Percentiles rank a stretch among this genome's conserved stretches.
These are phyloP conservation scores for Exserohilum turcica DNA, from an alignment of 2,329 filamentous ascomycete genomes.

Conservation along the genomic window DNA sequence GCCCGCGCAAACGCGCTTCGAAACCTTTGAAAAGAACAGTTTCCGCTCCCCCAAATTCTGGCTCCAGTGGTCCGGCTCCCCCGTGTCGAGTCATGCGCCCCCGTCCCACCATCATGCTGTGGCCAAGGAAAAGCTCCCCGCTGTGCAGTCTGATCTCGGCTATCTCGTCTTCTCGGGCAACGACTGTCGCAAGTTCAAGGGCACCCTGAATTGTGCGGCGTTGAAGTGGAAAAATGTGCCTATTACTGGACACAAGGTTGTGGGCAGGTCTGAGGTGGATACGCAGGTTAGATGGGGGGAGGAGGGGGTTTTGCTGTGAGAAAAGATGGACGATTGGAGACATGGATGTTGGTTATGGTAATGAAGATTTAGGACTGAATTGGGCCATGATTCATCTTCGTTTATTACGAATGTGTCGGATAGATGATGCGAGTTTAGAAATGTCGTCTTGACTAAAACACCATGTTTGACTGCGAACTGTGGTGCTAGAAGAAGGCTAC, in stretches of 20 bases:
- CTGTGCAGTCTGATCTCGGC: constrained; percentile 24
- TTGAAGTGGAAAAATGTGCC: constrained; percentile 30
- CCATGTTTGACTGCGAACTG: too few relatives aligned
- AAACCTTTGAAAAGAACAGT: constrained; percentile 34
- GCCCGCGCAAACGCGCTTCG: constrained; percentile 19
- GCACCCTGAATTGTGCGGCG: constrained; percentile 24
- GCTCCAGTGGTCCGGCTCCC: constrained; percentile 30
- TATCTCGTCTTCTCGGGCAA: constrained; percentile 30
- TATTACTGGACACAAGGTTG: constrained; percentile 25
- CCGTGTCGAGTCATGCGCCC: too few relatives aligned
- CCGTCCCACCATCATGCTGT: too few relatives aligned
- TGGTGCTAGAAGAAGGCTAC: too few relatives aligned
- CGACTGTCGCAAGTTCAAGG: constrained; percentile 33
- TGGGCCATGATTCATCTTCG: background rate
- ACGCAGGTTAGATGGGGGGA: constrained; percentile 18
- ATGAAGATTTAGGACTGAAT: background rate
- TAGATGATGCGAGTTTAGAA: too few relatives aligned
- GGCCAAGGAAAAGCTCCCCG: too few relatives aligned
- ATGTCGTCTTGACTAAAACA: too few relatives aligned
- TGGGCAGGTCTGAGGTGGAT: constrained; percentile 23
- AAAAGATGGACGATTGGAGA: too few relatives aligned
- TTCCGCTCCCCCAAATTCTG: constrained; percentile 36
- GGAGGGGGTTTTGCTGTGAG: background rate
- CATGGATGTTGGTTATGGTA: background rate
- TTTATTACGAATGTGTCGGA: too few relatives aligned